Base-by-base conservation (phyloP, 805 yeast species). In the Clavispora vitiphila region DNA sequence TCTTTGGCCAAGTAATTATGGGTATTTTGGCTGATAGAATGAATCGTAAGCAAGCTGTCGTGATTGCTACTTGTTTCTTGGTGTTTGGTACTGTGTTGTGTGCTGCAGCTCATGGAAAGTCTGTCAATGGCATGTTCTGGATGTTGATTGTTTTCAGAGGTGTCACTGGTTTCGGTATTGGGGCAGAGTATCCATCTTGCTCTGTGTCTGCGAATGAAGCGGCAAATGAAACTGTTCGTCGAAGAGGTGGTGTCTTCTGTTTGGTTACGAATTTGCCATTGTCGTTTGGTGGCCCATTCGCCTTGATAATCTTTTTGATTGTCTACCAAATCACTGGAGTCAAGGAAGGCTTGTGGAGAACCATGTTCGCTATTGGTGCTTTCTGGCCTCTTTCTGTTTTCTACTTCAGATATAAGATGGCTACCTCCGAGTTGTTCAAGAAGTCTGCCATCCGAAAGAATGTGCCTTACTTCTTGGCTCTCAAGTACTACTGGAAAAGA, bases 271-370 rank as follows among this genome's bases (percentile, higher is more conserved):
- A 85, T 58, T 65, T 85, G 37, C 93, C 91, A 2, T 64, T 85
- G 32, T 71, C 85, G 3, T 69, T 84, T 31, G 93, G 95, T 38
- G 88, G 88, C 4, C 91, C 91, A n/a, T 77, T 85, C 57, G 85
- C 87, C 12, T 58, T 81, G 38, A 71, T 74, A 37, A 69, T 84
- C 27, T 85, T 84, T 55, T 67, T 85, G 53, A 81, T 85, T 51
- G 88, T 84, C 9, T 73, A 77, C 62, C 69, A 72, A 39, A 81
- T 82, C 37, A 76, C 82, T 24, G 51, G 54, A 8, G 64, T 64
- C 8, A 46, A 62, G 12, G 76, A 72, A 47, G 81, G 81, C 2
- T 60, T 81, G 26, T 83, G 89, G 88, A 77, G 90, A 67, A 73
- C 80, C 18, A 74, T 81, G 68, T 80, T 80, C 48, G 85, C 80